These are phyloP conservation scores for Lagerstroemia speciosa DNA, from an alignment of 345 rosid species.

Conservation along the genomic window DNA sequence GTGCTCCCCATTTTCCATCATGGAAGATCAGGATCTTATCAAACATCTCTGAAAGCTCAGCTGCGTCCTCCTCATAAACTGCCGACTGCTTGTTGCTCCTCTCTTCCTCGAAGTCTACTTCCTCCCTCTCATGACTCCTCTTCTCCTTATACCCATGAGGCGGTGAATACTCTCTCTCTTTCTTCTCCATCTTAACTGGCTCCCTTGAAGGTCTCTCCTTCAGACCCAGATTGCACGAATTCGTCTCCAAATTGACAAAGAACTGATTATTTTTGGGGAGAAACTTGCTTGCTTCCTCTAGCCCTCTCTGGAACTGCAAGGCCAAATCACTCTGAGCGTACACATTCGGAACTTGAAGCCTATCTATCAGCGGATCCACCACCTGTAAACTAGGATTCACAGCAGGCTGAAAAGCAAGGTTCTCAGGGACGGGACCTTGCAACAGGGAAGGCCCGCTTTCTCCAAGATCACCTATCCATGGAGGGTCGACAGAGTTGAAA, in stretches of 20 bases:
- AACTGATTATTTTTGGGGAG: slow-evolving; percentile 43
- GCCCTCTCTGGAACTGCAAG: slow-evolving; percentile 57
- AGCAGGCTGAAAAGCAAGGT: slow-evolving; percentile 48
- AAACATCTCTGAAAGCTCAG: slow-evolving; percentile 34
- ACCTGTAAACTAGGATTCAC: slow-evolving; percentile 18
- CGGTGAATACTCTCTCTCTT: slow-evolving; percentile 9
- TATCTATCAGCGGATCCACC: neutral
- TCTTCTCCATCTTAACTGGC: slow-evolving; percentile 16
- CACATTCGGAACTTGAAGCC: slow-evolving; percentile 20
- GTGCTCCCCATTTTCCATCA: neutral
- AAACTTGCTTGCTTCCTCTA: slow-evolving; percentile 74
- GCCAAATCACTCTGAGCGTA: slow-evolving; percentile 25
- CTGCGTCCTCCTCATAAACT: slow-evolving; percentile 22
- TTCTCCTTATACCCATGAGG: slow-evolving; percentile 20
- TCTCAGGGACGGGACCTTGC: slow-evolving; percentile 25
- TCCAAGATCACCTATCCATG: slow-evolving; percentile 31
- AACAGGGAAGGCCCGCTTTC: slow-evolving; percentile 22
- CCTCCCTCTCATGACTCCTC: slow-evolving; percentile 34
- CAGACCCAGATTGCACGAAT: slow-evolving; percentile 3
- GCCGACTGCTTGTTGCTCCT: slow-evolving; percentile 42
- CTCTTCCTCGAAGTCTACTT: slow-evolving; percentile 30
- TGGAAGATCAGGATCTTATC: slow-evolving; percentile 33
- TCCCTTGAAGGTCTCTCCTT: slow-evolving; percentile 11
- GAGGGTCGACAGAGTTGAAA: slow-evolving; percentile 34
- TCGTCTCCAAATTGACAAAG: slow-evolving; percentile 32